phyloP scores from a whole-genome alignment of 495 filamentous ascomycete species.

The Trichoderma virens region DNA sequence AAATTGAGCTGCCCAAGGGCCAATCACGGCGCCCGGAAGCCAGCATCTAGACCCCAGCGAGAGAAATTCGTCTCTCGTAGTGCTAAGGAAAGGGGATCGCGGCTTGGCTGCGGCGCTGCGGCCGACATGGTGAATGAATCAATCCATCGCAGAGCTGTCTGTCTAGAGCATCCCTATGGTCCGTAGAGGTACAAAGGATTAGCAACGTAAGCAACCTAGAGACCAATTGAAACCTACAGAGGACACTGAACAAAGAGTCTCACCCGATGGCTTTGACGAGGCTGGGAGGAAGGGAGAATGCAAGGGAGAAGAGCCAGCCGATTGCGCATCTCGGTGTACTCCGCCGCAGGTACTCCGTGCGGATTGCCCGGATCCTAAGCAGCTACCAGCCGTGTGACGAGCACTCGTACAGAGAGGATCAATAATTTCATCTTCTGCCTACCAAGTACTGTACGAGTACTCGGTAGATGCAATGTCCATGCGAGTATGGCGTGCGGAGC shows the following conservation, averaged over 20 bases:
- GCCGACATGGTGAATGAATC: constrained; percentile 1
- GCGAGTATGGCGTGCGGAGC: no score
- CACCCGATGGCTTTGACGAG: background rate
- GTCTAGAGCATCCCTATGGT: no score
- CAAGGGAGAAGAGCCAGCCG: background rate
- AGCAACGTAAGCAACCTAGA: background rate
- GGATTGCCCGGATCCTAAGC: background rate
- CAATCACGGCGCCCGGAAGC: background rate
- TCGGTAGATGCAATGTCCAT: no score
- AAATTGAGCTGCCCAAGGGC: background rate
- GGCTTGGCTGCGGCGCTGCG: background rate
- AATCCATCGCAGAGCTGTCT: no score
- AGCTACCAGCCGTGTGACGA: background rate
- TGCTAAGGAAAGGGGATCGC: background rate
- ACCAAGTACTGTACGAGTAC: background rate
- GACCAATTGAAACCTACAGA: background rate
- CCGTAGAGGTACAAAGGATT: background rate
- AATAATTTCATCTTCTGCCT: no score
- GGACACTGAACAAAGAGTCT: no score
- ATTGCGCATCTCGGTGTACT: background rate
- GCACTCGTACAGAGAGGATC: no score
- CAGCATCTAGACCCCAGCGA: constrained; percentile 2
- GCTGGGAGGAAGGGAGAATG: background rate
- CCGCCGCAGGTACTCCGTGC: background rate
- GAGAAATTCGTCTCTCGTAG: background rate